Percentiles rank a stretch among this genome's conserved stretches.
Conservation (phyloP, 768 basidiomycete species). For the Suillus occidentalis region DNA sequence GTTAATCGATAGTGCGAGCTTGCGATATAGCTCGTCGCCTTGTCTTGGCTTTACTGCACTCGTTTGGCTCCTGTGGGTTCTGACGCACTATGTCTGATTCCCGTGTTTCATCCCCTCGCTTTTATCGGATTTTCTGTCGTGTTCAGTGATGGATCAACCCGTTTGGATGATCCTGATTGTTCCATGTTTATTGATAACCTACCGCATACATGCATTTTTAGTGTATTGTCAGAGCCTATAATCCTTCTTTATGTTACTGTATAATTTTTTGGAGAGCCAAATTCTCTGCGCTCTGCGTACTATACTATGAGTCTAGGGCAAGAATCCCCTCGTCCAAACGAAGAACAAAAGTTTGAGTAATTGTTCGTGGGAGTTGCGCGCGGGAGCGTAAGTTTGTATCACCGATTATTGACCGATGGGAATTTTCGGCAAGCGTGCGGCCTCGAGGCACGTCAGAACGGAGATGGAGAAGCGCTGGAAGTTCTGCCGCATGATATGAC, state of each 20-base stretch:
- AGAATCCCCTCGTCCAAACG: no score
- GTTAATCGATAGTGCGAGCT: constrained; percentile 43
- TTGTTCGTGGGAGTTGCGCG: not conserved
- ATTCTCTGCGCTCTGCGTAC: no score
- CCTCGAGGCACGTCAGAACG: not conserved
- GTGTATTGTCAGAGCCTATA: not conserved
- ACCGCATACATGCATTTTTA: no score
- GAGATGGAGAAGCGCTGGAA: not conserved
- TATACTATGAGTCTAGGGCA: no score
- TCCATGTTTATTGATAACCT: not conserved
- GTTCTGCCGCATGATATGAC: not conserved
- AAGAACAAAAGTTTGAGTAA: not conserved
- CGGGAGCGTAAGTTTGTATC: not conserved
- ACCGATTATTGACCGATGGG: not conserved
- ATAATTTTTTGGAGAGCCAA: no score
- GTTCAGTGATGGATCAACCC: no score
- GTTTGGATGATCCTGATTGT: not conserved
- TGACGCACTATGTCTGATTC: constrained; percentile 4
- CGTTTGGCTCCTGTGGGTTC: constrained; percentile 18
- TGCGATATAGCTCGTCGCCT: constrained; percentile 11
- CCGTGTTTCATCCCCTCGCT: not conserved
- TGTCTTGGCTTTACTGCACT: constrained; percentile 15
- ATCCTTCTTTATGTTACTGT: not conserved
- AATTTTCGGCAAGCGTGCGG: not conserved
- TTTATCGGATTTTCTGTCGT: no score